These are phyloP conservation scores for Emergomyces orientalis DNA, from an alignment of 2,329 filamentous ascomycete species.

Conservation along the genomic window DNA sequence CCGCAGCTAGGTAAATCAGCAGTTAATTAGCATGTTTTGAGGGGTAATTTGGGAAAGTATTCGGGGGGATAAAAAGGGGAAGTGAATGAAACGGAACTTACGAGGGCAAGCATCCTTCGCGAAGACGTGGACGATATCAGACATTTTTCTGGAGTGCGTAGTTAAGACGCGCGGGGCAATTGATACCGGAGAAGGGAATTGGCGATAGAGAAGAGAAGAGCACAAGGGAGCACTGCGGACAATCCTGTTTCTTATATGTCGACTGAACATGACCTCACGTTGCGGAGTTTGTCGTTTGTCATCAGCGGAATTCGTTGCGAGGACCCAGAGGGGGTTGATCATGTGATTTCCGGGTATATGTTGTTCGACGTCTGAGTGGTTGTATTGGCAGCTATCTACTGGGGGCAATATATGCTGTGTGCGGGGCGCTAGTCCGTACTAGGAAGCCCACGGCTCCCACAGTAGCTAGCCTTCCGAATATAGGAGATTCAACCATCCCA, in stretches of 20 bases:
- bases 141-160: constrained; percentile 24
- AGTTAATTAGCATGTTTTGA: not conserved
- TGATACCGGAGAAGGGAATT: not conserved
- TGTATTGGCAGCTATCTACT: too few relatives aligned
- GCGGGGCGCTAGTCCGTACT: too few relatives aligned
- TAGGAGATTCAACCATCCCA: too few relatives aligned
- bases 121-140: constrained; percentile 32
- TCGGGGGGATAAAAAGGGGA: not conserved
- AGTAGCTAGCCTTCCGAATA: too few relatives aligned
- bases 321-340: not conserved
- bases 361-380: too few relatives aligned
- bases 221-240: not conserved
- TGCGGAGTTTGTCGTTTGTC: not conserved
- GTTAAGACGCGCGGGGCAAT: not conserved
- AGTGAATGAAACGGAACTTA: constrained; percentile 23
- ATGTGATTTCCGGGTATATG: not conserved
- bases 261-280: not conserved
- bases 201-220: not conserved
- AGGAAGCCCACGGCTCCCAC: too few relatives aligned
- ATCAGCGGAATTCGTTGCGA: not conserved
- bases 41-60: not conserved
- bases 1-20: constrained; percentile 18
- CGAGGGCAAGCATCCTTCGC: constrained; percentile 39
- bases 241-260: not conserved
- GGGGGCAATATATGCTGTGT: too few relatives aligned